A percentile compares a stretch with the other conserved stretches of the same genome.
These are phyloP conservation scores for Leptographium lundbergii DNA, from an alignment of 2,329 filamentous ascomycete genomes.

Conservation along the genomic window DNA sequence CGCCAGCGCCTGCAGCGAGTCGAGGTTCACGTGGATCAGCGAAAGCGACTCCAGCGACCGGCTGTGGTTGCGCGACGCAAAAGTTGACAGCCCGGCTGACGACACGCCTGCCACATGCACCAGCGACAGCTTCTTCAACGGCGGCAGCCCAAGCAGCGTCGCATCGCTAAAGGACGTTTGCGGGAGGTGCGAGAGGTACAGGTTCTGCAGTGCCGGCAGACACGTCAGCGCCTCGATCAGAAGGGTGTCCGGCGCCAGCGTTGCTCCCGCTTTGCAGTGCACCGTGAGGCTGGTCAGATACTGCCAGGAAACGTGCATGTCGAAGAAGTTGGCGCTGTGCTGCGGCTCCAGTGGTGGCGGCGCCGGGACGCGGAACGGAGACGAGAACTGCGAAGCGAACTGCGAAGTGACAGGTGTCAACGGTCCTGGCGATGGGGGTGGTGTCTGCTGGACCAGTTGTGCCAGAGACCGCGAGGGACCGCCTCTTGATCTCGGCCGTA, in stretches of 20 bases:
- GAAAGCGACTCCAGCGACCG: slow-evolving; percentile 34
- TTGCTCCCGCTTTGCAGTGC: slow-evolving; percentile 44
- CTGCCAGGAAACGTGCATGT: slow-evolving; percentile 40
- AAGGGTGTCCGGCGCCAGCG: slow-evolving; percentile 37
- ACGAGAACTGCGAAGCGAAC: background rate
- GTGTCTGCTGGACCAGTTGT: background rate
- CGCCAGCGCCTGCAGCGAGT: slow-evolving; percentile 42
- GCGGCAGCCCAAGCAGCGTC: slow-evolving; percentile 40
- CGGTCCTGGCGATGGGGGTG: background rate
- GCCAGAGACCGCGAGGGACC: background rate
- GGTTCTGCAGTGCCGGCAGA: slow-evolving; percentile 41
- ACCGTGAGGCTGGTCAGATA: slow-evolving; percentile 43
- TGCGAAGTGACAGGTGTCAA: background rate
- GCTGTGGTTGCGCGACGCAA: slow-evolving; percentile 37
- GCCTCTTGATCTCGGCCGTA: background rate
- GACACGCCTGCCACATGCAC: slow-evolving; percentile 44
- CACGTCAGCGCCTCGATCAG: slow-evolving; percentile 35
- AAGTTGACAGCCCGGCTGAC: slow-evolving; percentile 40
- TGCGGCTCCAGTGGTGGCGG: slow-evolving; percentile 21
- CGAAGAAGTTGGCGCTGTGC: slow-evolving; percentile 19
- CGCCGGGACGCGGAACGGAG: background rate
- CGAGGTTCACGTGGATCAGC: slow-evolving; percentile 42
- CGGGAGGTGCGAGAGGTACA: slow-evolving; percentile 47
- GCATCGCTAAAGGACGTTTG: slow-evolving; percentile 43
- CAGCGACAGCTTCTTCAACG: slow-evolving; percentile 41